These are phyloP conservation scores for Cucurbitaria berberidis DNA, from an alignment of 2,329 filamentous ascomycete genomes.

Conservation along the genomic window DNA sequence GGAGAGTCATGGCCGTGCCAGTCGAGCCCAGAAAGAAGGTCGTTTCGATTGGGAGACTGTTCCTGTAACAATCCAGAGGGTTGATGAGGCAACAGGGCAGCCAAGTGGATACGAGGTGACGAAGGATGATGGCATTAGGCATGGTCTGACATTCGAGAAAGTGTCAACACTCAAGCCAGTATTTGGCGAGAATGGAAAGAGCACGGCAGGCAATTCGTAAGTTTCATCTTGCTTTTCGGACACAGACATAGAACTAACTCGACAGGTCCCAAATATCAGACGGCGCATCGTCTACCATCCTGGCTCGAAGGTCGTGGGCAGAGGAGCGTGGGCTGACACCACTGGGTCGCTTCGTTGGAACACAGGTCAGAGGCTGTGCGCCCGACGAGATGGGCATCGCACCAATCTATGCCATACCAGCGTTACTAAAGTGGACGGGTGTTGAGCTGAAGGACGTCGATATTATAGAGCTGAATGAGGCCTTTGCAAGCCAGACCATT, in stretches of 20 bases:
- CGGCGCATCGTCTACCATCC: slow-evolving; percentile 83
- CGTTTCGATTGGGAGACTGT: slow-evolving; percentile 93
- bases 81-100: slow-evolving; percentile 72
- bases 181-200: slow-evolving; percentile 87
- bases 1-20: slow-evolving; percentile 84
- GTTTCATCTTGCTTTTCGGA: slow-evolving; percentile 1
- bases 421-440: slow-evolving; percentile 79
- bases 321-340: slow-evolving; percentile 86
- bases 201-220: slow-evolving; percentile 81
- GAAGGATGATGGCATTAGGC: slow-evolving; percentile 87
- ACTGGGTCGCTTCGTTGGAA: slow-evolving; percentile 89
- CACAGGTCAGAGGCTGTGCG: slow-evolving; percentile 87
- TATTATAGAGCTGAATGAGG: slow-evolving; percentile 92
- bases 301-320: slow-evolving; percentile 93
- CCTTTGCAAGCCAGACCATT: slow-evolving; percentile 95
- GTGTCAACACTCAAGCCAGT: slow-evolving; percentile 85
- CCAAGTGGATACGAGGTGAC: slow-evolving; percentile 76
- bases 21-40: slow-evolving; percentile 85
- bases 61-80: slow-evolving; percentile 79
- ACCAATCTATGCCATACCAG: slow-evolving; percentile 73
- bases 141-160: slow-evolving; percentile 82
- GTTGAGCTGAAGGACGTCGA: slow-evolving; percentile 82
- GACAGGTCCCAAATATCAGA: slow-evolving; percentile 88
- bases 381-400: slow-evolving; percentile 97
- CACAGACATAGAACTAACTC: slow-evolving; percentile 3